Percentiles rank a stretch among this genome's conserved stretches.
These are phyloP conservation scores for Centaurea solstitialis DNA, from an alignment of 129 eudicot species.

Conservation along the genomic window DNA sequence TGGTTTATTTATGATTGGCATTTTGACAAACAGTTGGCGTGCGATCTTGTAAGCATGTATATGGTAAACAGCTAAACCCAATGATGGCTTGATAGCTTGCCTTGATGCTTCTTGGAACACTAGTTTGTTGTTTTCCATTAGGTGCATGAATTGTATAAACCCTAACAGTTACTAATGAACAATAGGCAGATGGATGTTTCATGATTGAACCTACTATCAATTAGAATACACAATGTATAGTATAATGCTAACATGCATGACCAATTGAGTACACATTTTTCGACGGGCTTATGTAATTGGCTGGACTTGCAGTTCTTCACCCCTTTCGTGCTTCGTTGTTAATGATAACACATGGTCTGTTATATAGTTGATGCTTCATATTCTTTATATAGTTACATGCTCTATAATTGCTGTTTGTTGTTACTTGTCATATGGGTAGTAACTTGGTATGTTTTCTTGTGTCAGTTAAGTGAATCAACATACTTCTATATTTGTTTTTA, in stretches of 20 bases:
- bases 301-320: not conserved
- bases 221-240: not conserved
- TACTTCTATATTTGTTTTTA: not conserved
- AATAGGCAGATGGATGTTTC: not conserved
- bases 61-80: not conserved
- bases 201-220: not conserved
- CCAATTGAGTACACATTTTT: not conserved
- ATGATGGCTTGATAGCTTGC: not conserved
- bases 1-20: constrained; percentile 6
- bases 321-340: not conserved
- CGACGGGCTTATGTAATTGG: not conserved
- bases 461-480: not conserved
- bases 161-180: not conserved
- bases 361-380: not conserved
- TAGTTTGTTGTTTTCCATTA: no score
- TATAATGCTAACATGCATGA: not conserved
- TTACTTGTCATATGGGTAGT: not conserved
- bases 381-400: not conserved
- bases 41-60: not conserved
- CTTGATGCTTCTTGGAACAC: not conserved
- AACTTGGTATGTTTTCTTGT: not conserved
- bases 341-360: not conserved
- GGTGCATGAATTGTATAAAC: not conserved
- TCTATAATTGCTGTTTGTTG: not conserved
- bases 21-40: constrained; percentile 10